phyloP scores from a whole-genome alignment of 805 yeast species.

The Danielozyma ontarioensis region DNA sequence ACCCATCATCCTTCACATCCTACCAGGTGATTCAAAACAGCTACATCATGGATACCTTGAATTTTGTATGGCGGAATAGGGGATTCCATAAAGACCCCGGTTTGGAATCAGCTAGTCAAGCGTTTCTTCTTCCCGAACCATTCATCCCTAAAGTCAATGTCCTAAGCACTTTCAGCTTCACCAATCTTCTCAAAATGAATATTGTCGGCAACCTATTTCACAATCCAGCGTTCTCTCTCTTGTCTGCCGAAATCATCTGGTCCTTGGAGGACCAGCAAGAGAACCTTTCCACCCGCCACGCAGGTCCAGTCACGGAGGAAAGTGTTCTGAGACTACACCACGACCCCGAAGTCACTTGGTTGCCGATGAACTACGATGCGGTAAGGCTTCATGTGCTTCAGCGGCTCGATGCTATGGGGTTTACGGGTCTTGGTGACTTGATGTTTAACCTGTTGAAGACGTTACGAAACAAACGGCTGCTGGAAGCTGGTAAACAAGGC shows the following conservation, averaged over 20 bases:
- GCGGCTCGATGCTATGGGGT: slow-evolving; percentile 39
- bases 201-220: slow-evolving; percentile 42
- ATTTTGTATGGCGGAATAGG: slow-evolving; percentile 52
- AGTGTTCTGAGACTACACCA: slow-evolving; percentile 29
- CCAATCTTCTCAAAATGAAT: slow-evolving; percentile 21
- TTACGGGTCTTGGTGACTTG: slow-evolving; percentile 44
- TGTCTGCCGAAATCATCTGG: slow-evolving; percentile 41
- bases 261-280: slow-evolving; percentile 38
- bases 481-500: too few relatives aligned
- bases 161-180: slow-evolving; percentile 24
- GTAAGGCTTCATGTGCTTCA: slow-evolving; percentile 42
- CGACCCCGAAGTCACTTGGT: slow-evolving; percentile 31
- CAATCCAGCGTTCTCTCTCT: slow-evolving; percentile 46
- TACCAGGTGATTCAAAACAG: slow-evolving; percentile 39
- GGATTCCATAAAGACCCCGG: slow-evolving; percentile 35
- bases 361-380: slow-evolving; percentile 37
- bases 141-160: slow-evolving; percentile 26
- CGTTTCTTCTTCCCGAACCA: slow-evolving; percentile 31
- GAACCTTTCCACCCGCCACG: slow-evolving; percentile 33
- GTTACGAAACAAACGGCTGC: slow-evolving; percentile 23
- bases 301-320: slow-evolving; percentile 48
- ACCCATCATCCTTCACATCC: slow-evolving; percentile 10
- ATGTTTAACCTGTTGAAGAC: slow-evolving; percentile 52
- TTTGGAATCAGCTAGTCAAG: slow-evolving; percentile 27
- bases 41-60: slow-evolving; percentile 51